Evolutionary conservation across 768 basidiomycete genomes (phyloP).

Genomic region (Russula compacta): DNA sequence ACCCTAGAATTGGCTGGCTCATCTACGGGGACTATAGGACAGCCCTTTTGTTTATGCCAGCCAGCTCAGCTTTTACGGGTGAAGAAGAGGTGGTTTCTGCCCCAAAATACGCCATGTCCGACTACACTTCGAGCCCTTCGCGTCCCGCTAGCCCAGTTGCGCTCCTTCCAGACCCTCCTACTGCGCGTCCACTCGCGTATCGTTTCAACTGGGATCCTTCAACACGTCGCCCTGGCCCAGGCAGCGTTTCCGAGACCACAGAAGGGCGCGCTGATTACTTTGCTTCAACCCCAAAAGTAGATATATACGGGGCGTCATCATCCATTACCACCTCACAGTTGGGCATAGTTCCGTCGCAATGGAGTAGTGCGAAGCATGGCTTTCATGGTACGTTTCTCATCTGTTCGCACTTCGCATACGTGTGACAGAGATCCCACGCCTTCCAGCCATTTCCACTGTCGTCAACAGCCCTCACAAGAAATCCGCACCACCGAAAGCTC

Average conservation of each 20-base stretch:
- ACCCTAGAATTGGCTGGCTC: background rate
- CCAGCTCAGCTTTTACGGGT: background rate
- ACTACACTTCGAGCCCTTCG: slow-evolving; percentile 43
- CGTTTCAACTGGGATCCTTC: slow-evolving; percentile 70
- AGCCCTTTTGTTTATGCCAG: background rate
- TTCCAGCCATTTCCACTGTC: slow-evolving; percentile 83
- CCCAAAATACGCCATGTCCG: slow-evolving; percentile 28
- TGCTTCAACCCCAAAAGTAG: slow-evolving; percentile 34
- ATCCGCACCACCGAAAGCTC: slow-evolving; percentile 80
- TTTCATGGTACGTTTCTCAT: slow-evolving; percentile 63
- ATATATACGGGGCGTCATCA: slow-evolving; percentile 34
- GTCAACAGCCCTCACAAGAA: slow-evolving; percentile 83
- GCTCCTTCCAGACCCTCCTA: slow-evolving; percentile 34
- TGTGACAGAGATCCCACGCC: slow-evolving; percentile 3
- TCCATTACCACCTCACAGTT: slow-evolving; percentile 41
- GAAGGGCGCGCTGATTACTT: slow-evolving; percentile 58
- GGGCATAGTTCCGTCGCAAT: slow-evolving; percentile 48
- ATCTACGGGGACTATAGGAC: background rate
- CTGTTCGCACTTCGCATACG: background rate
- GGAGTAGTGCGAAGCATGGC: slow-evolving; percentile 77
- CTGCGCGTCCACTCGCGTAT: slow-evolving; percentile 44
- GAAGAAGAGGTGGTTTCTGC: background rate
- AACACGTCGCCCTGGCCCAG: slow-evolving; percentile 50
- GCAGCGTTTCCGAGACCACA: slow-evolving; percentile 64
- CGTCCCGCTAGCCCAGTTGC: slow-evolving; percentile 49